A percentile compares a stretch with the other conserved stretches of the same genome.
Conservation (phyloP, 495 filamentous ascomycete species). For the Rusavskia elegans region DNA sequence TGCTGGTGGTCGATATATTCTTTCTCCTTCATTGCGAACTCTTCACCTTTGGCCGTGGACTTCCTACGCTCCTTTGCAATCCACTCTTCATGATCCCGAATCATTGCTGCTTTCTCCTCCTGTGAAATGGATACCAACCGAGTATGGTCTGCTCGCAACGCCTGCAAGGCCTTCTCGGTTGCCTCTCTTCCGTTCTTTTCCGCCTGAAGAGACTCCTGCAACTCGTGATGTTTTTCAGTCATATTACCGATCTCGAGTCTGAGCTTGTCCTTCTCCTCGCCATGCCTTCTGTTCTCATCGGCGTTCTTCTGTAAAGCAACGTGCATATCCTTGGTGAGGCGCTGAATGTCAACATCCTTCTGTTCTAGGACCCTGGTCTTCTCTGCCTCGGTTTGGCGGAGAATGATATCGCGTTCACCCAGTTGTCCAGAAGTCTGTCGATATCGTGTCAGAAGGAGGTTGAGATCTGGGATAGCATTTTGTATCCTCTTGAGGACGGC, state of each 20-base stretch:
- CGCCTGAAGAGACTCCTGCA: conserved; percentile 25
- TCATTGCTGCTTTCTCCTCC: conserved; percentile 11
- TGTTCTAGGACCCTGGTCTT: conserved; percentile 31
- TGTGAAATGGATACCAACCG: conserved; percentile 10
- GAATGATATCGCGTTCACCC: conserved; percentile 26
- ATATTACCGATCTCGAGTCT: conserved; percentile 41
- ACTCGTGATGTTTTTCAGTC: conserved; percentile 36
- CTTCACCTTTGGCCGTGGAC: conserved; percentile 1
- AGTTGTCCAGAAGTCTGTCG: conserved; percentile 29
- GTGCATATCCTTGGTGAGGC: conserved; percentile 31
- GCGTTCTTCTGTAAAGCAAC: conserved; percentile 19
- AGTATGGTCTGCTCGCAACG: conserved; percentile 17
- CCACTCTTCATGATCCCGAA: conserved; percentile 9
- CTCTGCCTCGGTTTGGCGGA: conserved; percentile 29
- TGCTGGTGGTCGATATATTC: conserved; percentile 14
- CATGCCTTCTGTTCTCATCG: conserved; percentile 31
- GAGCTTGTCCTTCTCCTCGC: conserved; percentile 31
- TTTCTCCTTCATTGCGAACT: conserved; percentile 8
- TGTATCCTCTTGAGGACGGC: conserved; percentile 29
- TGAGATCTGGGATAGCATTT: conserved; percentile 34
- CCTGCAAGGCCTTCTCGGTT: conserved; percentile 27
- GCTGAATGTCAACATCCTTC: conserved; percentile 38
- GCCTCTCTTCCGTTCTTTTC: conserved; percentile 28
- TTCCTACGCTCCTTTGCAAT: conserved; percentile 9
- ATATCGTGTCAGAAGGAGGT: conserved; percentile 29